Evolutionary conservation across 1,284 basidiomycete species (phyloP).

Genomic region (Rhodotorula sp.): DNA sequence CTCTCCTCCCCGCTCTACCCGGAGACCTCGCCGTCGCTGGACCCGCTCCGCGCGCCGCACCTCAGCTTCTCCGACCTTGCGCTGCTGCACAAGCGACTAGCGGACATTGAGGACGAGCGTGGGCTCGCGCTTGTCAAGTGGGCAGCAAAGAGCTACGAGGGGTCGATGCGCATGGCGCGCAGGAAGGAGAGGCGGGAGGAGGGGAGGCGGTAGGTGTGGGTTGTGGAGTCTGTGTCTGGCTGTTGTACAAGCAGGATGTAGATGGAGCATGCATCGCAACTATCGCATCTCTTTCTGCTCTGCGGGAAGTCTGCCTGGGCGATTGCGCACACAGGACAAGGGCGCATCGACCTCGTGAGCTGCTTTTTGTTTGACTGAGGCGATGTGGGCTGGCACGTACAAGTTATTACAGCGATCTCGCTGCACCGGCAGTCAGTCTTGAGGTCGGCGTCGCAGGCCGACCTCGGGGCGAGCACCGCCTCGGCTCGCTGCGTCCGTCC

Average conservation of each 20-base stretch:
- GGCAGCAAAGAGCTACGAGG: conserved; percentile 21
- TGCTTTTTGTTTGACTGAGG: too few relatives aligned
- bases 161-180: conserved; percentile 7
- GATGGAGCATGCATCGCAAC: not conserved
- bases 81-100: conserved; percentile 34
- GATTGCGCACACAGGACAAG: too few relatives aligned
- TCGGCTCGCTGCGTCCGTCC: not conserved
- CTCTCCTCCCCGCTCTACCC: conserved; percentile 34
- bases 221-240: not conserved
- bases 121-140: conserved; percentile 26
- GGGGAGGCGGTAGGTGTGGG: not conserved
- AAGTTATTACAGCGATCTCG: too few relatives aligned
- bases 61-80: conserved; percentile 28
- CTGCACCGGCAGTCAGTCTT: too few relatives aligned
- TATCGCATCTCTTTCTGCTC: not conserved
- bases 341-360: too few relatives aligned
- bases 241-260: not conserved
- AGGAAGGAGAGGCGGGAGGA: conserved; percentile 11
- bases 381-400: too few relatives aligned
- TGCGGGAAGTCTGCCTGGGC: not conserved
- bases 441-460: not conserved
- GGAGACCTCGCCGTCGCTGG: conserved; percentile 29
- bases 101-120: conserved; percentile 27
- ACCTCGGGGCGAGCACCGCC: not conserved
- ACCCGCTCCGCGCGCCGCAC: conserved; percentile 22